Evolutionary conservation across 805 yeast genomes (phyloP).

Genomic region (Starmerella etchellsii): DNA sequence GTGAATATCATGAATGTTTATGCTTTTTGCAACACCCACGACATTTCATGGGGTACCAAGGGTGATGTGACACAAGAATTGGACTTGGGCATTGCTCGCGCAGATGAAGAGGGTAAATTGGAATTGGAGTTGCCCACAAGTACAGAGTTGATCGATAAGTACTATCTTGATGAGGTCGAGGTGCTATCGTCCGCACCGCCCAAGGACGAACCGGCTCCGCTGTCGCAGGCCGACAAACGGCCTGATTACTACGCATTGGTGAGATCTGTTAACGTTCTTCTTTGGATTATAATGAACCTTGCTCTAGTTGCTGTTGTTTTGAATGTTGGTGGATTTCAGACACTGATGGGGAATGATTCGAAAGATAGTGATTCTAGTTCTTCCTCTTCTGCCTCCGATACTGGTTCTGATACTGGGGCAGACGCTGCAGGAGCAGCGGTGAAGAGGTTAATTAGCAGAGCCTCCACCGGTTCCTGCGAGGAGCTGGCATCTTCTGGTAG

Average conservation of each 20-base stretch:
- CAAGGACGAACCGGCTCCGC: slow-evolving; percentile 27
- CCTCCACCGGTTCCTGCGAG: slow-evolving; percentile 15
- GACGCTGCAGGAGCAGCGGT: no score
- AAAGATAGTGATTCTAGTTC: slow-evolving; percentile 25
- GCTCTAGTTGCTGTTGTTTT: slow-evolving; percentile 70
- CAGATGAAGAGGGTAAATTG: slow-evolving; percentile 50
- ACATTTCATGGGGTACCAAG: slow-evolving; percentile 95
- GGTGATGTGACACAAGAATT: slow-evolving; percentile 53
- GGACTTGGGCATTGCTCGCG: slow-evolving; percentile 76
- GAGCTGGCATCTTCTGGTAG: slow-evolving; percentile 26
- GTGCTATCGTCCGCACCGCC: slow-evolving; percentile 33
- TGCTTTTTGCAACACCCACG: slow-evolving; percentile 93
- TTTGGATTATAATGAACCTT: slow-evolving; percentile 83
- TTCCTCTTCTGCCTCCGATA: slow-evolving; percentile 10
- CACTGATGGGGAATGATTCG: slow-evolving; percentile 19
- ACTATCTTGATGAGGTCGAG: slow-evolving; percentile 53
- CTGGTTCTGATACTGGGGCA: no score
- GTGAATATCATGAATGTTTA: slow-evolving; percentile 84
- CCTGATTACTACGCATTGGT: slow-evolving; percentile 81
- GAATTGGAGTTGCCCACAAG: slow-evolving; percentile 67
- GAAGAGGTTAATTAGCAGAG: not conserved
- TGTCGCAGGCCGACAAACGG: slow-evolving; percentile 39
- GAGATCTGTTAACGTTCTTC: slow-evolving; percentile 74
- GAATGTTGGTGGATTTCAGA: slow-evolving; percentile 62
- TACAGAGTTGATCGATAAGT: slow-evolving; percentile 58